Conservation (phyloP, 371 early-diverging fungal genomes). For the Sporodiniella umbellata region DNA sequence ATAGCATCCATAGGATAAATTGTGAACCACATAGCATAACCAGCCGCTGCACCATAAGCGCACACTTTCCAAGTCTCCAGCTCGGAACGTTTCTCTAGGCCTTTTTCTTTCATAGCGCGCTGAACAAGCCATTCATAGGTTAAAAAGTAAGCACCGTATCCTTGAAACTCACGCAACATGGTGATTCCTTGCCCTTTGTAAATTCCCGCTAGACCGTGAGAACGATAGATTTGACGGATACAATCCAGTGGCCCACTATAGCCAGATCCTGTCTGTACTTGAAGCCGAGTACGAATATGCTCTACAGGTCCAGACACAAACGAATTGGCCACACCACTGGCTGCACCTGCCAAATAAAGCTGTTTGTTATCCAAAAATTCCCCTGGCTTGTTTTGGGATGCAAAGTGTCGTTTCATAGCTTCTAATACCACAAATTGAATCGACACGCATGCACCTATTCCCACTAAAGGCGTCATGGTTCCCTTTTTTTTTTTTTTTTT, state of each 20-base stretch:
- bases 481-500: conserved; percentile 34
- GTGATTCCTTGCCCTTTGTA: conserved; percentile 84
- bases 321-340: conserved; percentile 80
- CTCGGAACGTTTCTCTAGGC: conserved; percentile 47
- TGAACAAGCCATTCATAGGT: conserved; percentile 78
- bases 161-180: conserved; percentile 75
- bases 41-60: conserved; percentile 71
- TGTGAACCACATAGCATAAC: conserved; percentile 79
- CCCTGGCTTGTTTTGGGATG: conserved; percentile 37
- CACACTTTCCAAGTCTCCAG: conserved; percentile 65
- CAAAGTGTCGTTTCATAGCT: conserved; percentile 70
- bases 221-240: conserved; percentile 67
- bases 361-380: conserved; percentile 57
- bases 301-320: conserved; percentile 84
- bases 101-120: conserved; percentile 54
- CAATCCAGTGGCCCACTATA: conserved; percentile 73
- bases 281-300: conserved; percentile 77
- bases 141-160: conserved; percentile 79
- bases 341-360: conserved; percentile 76
- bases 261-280: conserved; percentile 62
- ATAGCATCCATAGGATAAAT: conserved; percentile 78
- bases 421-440: conserved; percentile 78
- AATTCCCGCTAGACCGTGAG: conserved; percentile 70
- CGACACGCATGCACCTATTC: conserved; percentile 79
- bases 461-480: conserved; percentile 74